Evolutionary conservation across 1,284 basidiomycete genomes (phyloP).

Genomic region (Entoloma clypeatum): DNA sequence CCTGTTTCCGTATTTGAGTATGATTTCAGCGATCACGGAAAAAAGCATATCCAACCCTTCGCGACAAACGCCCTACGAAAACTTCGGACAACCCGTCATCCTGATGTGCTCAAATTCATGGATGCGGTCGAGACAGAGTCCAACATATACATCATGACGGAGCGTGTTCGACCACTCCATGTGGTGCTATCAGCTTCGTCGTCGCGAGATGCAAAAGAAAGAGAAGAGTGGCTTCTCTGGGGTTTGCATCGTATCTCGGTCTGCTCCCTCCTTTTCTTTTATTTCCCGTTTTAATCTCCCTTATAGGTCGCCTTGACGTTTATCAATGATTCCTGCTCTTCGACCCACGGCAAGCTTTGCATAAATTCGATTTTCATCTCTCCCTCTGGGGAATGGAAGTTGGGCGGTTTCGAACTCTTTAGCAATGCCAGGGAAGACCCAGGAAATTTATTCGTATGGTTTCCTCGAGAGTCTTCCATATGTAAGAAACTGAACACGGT

Average conservation of each 20-base stretch:
- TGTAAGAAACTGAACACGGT: conserved; percentile 4
- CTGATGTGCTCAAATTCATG: conserved; percentile 93
- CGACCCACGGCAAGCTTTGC: conserved; percentile 86
- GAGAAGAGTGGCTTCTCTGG: conserved; percentile 92
- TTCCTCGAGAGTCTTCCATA: conserved; percentile 1
- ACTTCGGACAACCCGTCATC: conserved; percentile 89
- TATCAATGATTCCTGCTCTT: conserved; percentile 81
- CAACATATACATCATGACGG: conserved; percentile 90
- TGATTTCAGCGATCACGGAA: conserved; percentile 61
- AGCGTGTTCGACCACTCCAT: conserved; percentile 80
- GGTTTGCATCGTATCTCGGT: conserved; percentile 89
- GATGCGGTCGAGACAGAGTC: conserved; percentile 89
- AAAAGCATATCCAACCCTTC: conserved; percentile 63
- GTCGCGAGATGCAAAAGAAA: conserved; percentile 57
- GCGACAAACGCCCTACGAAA: conserved; percentile 92
- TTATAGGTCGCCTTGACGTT: conserved; percentile 85
- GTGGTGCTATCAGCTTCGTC: conserved; percentile 64
- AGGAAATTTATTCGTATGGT: conserved; percentile 70
- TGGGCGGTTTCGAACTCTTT: conserved; percentile 92
- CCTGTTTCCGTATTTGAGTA: conserved; percentile 89
- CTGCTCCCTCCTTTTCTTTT: conserved; percentile 28
- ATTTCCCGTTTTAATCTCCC: conserved; percentile 12
- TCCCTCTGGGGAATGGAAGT: conserved; percentile 91
- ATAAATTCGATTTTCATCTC: conserved; percentile 84
- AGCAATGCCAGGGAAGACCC: conserved; percentile 77